Evolutionary conservation across 2,329 filamentous ascomycete genomes (phyloP), one percentile per base, ranked within the genome.

Genomic region (Penicillium verrucosum): DNA sequence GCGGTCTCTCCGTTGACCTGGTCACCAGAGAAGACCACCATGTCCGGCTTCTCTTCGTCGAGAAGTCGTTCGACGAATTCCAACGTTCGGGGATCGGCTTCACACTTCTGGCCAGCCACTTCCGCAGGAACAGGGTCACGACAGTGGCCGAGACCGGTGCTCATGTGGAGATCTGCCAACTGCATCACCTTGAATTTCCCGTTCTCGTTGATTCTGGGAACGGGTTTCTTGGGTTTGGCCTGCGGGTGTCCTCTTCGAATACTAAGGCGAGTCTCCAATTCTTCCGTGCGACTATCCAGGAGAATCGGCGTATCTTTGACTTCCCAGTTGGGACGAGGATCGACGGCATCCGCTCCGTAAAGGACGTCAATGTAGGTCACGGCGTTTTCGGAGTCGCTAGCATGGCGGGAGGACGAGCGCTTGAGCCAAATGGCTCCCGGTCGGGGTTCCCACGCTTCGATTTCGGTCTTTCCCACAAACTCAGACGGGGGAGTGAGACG

Each of bases 171-270:
- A 77, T 99, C 94, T n/a, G 92, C 89, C 54, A 96, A 81, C 75
- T 99, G 94, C 82, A 99, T 86, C 62, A 99, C 96, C 79, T 97
- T 97, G 80, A 97, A 97, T 66, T 89, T 91, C 30, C 93, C 94
- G 70, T 94, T 91, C 60, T 95, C 91, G 42, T 85, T 84, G 61
- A 99, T 90, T 57, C 89, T 85, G 11, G 88, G 89, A 38, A 85
- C 79, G 0, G 89, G 89, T 71, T 88, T 92, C 67, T 86, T 82
- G 36, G 81, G 73, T 62, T 87, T 84, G 23, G 80, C 77, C 23
- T 25, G 52, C 5, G 84, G 84, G 50, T 81, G 79, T 2, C 94
- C 93, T 65, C 89, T 84, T 49, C 90, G 85, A 48, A 97, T 81
- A 27, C 86, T 95, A 54, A 99, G 73, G 58, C 92, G 87, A 23